Evolutionary conservation across 805 yeast genomes (phyloP).

Genomic region (Blastobotrys robertii): DNA sequence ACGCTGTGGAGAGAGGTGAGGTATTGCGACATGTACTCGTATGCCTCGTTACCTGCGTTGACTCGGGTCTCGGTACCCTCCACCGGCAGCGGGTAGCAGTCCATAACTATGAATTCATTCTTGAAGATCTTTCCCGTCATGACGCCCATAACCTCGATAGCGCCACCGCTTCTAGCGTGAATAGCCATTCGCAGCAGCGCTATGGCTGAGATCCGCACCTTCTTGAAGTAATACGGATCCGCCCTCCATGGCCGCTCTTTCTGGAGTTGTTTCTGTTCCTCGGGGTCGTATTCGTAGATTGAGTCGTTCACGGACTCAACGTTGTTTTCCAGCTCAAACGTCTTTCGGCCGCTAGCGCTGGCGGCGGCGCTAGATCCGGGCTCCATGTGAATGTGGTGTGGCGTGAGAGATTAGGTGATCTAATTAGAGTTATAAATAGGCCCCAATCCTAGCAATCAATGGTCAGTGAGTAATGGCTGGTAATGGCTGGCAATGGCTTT

Average conservation of each 20-base stretch:
- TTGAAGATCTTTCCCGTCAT: slow-evolving; percentile 64
- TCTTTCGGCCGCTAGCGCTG: background rate
- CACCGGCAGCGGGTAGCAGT: slow-evolving; percentile 81
- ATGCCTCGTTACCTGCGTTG: slow-evolving; percentile 87
- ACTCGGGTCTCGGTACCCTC: slow-evolving; percentile 95
- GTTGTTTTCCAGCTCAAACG: slow-evolving; percentile 24
- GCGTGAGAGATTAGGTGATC: background rate
- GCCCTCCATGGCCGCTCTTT: slow-evolving; percentile 29
- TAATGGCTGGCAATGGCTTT: background rate
- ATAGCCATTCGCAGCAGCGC: slow-evolving; percentile 67
- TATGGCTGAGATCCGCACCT: slow-evolving; percentile 54
- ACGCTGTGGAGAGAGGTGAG: slow-evolving; percentile 44
- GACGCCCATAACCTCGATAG: slow-evolving; percentile 93
- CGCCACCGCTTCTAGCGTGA: slow-evolving; percentile 78
- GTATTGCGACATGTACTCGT: slow-evolving; percentile 89
- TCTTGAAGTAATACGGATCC: slow-evolving; percentile 51
- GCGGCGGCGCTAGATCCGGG: background rate
- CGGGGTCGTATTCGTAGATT: slow-evolving; percentile 22
- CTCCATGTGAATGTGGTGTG: background rate
- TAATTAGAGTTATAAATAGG: background rate
- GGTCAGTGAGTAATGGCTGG: slow-evolving; percentile 1
- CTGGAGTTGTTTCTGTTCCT: slow-evolving; percentile 20
- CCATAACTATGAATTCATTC: slow-evolving; percentile 47
- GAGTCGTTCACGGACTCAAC: slow-evolving; percentile 14
- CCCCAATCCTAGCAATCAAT: background rate